Evolutionary conservation across 2,329 filamentous ascomycete genomes (phyloP).

Genomic region (Aspergillus calidoustus): DNA sequence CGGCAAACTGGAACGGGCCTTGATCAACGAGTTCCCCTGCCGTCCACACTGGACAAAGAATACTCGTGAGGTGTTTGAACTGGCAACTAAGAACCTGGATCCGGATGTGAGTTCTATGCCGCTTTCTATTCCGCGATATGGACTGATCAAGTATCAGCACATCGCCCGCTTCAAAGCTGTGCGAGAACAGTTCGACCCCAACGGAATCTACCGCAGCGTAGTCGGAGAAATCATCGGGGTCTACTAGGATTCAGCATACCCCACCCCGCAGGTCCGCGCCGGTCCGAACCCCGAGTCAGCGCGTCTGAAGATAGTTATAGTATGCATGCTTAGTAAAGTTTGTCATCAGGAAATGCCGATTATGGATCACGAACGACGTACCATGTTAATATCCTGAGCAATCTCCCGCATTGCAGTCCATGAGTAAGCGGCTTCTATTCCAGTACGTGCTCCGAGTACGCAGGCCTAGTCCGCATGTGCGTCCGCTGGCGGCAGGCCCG

Average conservation of each 20-base stretch:
- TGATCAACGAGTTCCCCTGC: slow-evolving; percentile 20
- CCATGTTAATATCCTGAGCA: too few relatives aligned
- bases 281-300: neutral
- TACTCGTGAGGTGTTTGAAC: slow-evolving; percentile 17
- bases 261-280: neutral
- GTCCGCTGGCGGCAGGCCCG: neutral
- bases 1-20: slow-evolving; percentile 1
- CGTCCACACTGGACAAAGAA: slow-evolving; percentile 23
- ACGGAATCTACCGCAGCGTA: slow-evolving; percentile 18
- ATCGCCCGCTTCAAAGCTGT: slow-evolving; percentile 20
- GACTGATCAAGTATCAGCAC: slow-evolving; percentile 2
- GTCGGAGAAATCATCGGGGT: slow-evolving; percentile 20
- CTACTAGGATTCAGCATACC: neutral
- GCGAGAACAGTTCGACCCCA: slow-evolving; percentile 16
- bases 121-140: neutral
- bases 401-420: neutral
- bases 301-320: neutral
- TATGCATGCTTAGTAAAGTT: neutral
- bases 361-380: neutral
- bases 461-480: neutral
- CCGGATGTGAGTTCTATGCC: slow-evolving; percentile 8
- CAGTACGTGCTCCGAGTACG: too few relatives aligned
- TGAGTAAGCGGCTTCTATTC: neutral
- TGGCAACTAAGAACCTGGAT: slow-evolving; percentile 16
- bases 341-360: neutral